A percentile compares a stretch with the other conserved stretches of the same genome.
phyloP scores from a whole-genome alignment of 1,284 basidiomycete genomes.

The Sanguinoderma infundibulare region DNA sequence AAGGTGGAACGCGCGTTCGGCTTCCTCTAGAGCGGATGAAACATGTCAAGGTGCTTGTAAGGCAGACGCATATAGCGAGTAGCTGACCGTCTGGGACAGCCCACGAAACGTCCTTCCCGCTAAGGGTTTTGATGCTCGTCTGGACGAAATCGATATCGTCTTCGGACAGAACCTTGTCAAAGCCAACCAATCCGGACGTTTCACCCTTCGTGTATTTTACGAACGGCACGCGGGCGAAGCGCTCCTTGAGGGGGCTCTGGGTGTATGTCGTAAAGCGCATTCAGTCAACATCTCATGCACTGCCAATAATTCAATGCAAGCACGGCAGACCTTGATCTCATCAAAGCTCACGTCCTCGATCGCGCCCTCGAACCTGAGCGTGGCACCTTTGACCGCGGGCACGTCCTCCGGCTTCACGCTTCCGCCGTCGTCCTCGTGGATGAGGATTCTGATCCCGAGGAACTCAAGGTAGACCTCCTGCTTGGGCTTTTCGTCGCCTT shows the following conservation, averaged over 20 bases:
- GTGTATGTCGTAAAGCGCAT: not conserved
- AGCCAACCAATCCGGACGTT: constrained; percentile 46
- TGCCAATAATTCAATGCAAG: constrained; percentile 4
- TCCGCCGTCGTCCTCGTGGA: constrained; percentile 71
- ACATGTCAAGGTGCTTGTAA: not conserved
- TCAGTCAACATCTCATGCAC: not conserved
- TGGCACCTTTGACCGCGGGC: constrained; percentile 72
- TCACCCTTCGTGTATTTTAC: constrained; percentile 71
- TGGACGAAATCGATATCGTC: constrained; percentile 70
- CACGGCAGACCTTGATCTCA: constrained; percentile 65
- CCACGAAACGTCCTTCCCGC: constrained; percentile 67
- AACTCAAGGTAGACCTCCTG: constrained; percentile 73
- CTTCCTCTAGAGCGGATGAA: constrained; percentile 46
- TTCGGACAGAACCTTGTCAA: constrained; percentile 65
- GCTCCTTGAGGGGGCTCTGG: constrained; percentile 78
- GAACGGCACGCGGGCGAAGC: constrained; percentile 75
- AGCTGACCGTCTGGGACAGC: constrained; percentile 57
- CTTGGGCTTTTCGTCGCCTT: constrained; percentile 43
- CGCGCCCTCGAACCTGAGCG: constrained; percentile 77
- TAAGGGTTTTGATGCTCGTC: constrained; percentile 64
- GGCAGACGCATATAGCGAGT: not conserved
- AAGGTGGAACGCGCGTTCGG: constrained; percentile 71
- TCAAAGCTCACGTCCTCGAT: constrained; percentile 68
- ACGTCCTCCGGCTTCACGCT: constrained; percentile 73
- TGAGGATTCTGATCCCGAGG: constrained; percentile 65